Conservation (phyloP, 805 yeast genomes). For the Isabelozyma pseudorhagii region DNA sequence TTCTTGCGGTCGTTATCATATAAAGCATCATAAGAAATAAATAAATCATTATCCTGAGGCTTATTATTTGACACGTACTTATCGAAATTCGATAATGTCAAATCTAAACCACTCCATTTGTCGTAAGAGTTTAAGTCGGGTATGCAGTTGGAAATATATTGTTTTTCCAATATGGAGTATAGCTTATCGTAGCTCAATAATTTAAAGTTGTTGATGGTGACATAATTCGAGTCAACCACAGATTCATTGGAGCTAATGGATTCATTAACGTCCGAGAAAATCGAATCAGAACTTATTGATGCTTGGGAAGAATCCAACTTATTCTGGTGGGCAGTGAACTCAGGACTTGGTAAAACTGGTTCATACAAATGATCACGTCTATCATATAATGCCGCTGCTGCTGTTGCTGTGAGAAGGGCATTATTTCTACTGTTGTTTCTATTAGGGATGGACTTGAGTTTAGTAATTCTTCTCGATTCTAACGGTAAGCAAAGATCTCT, state of each 20-base stretch:
- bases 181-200: slow-evolving; percentile 12
- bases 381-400: slow-evolving; percentile 11
- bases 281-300: slow-evolving; percentile 3
- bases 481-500: slow-evolving; percentile 30
- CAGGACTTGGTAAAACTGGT: neutral
- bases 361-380: neutral
- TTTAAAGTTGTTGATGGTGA: slow-evolving; percentile 7
- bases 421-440: slow-evolving; percentile 15
- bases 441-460: slow-evolving; percentile 24
- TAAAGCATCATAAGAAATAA: slow-evolving; percentile 7
- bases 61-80: slow-evolving; percentile 1
- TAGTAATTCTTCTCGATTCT: slow-evolving; percentile 21
- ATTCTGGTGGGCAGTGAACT: neutral
- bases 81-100: slow-evolving; percentile 17
- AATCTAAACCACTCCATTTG: slow-evolving; percentile 25
- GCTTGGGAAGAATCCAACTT: neutral
- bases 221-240: neutral
- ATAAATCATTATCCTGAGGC: slow-evolving; percentile 6
- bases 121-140: slow-evolving; percentile 38
- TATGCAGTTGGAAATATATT: slow-evolving; percentile 34
- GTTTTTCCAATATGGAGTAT: slow-evolving; percentile 26
- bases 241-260: neutral
- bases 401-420: slow-evolving; percentile 21
- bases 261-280: neutral
- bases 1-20: slow-evolving; percentile 2